Base-by-base conservation (phyloP, 2,329 filamentous ascomycete species). In the Lachnellula hyalina region DNA sequence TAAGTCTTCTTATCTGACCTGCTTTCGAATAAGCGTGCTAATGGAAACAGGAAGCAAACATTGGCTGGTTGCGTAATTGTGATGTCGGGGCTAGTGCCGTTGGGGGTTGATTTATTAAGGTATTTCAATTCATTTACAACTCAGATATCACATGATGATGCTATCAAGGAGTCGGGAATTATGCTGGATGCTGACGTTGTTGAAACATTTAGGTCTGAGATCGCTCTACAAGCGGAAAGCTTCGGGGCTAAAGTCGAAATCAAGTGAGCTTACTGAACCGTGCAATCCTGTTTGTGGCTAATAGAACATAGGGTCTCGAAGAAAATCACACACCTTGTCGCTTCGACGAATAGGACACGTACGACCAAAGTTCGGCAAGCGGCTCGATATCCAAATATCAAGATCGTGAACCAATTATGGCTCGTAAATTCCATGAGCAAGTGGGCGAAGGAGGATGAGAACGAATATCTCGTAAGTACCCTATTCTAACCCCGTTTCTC, bases 301-400 rank as follows among this genome's bases (percentile, higher is more conserved):
- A 63, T 46, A 6, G 23, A 19, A 41, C n/a, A 23, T 6, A 78
- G 75, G 35, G 76, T 92, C 7, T 80, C 78, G 1, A 76, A 77
- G 34, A 81, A 80, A 52, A 80, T 89, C 14, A 91, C 88, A 0
- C 89, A 92, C 69, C 79, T 92, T 5, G 86, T 92, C 2, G 85
- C 88, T 8, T 86, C 83, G 50, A 83, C 82, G 17, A 78, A 82
- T 15, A 79, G 87, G 23, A 87, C 87, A 34, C 85, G 92, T 21
- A 97, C 94, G 0, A 87, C 90, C 51, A 99, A 99, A 73, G 90
- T 97, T 44, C 86, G 89, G 47, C 87, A 92, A 70, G 94, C 94
- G 0, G 86, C 89, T 14, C 84, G 85, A 60, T 87, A 90, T 53
- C 78, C 87, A 0, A 83, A 84, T 50, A 89, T 97, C 71, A 92